Evolutionary conservation across 768 basidiomycete genomes (phyloP).

Genomic region (Gloeostereum incarnatum): DNA sequence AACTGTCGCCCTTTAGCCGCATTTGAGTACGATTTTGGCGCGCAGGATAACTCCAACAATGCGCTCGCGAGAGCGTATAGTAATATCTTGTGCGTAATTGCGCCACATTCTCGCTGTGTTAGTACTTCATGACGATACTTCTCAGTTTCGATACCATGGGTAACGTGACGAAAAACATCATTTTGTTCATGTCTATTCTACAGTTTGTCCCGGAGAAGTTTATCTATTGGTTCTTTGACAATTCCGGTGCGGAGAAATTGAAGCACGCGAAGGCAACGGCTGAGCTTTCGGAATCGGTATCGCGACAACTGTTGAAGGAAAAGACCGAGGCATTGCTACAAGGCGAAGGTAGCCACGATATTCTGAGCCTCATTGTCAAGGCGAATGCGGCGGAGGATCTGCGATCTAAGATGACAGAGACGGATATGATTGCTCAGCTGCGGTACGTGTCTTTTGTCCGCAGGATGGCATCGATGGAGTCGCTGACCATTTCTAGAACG

Average conservation of each 20-base stretch:
- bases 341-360: background rate
- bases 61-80: no score
- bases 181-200: slow-evolving; percentile 2
- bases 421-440: slow-evolving; percentile 42
- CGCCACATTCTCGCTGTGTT: no score
- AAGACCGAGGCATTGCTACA: background rate
- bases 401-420: slow-evolving; percentile 31
- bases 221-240: slow-evolving; percentile 8
- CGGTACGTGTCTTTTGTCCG: slow-evolving; percentile 9
- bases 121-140: no score
- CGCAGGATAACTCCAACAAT: no score
- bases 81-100: no score
- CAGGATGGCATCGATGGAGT: background rate
- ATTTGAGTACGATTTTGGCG: no score
- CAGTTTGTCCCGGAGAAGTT: background rate
- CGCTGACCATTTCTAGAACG: slow-evolving; percentile 7
- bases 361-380: slow-evolving; percentile 21
- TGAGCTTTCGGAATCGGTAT: background rate
- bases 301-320: slow-evolving; percentile 4
- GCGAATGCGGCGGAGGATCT: slow-evolving; percentile 43
- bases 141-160: no score
- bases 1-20: no score
- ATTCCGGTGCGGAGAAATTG: slow-evolving; percentile 12
- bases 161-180: slow-evolving; percentile 14
- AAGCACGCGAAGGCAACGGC: background rate